Base-by-base conservation (phyloP, 2,329 filamentous ascomycete genomes). In the Clonostachys rhizophaga region DNA sequence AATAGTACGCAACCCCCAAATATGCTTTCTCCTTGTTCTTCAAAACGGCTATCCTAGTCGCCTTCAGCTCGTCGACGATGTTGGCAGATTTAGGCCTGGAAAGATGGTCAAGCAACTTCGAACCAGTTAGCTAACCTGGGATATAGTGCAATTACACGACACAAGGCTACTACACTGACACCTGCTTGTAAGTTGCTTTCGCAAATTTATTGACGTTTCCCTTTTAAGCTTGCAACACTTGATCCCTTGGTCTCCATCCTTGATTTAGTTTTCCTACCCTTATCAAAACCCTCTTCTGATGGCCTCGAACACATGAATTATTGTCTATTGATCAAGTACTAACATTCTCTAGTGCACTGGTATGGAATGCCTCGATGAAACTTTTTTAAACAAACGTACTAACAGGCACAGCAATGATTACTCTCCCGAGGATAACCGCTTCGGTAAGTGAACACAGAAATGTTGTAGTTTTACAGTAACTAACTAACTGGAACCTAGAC, bases 81-180 rank as follows among this genome's bases (percentile, higher is more conserved):
- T 30, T 30, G 24, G 24, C 24, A 30, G 24, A 30, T 30, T 10
- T 30, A 10, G 24, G 24, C 24, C 24, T 30, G 9, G 24, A 30
- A 30, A 30, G 24, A 30, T 30, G 24, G 6, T 10, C 24, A 30
- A 30, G 24, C 24, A 30, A 30, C 24, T 30, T 30, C 9, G 20
- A 20, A 11, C 11, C n/a, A 44, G 14, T 40, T n/a, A 33, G n/a
- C 45, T 35, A 6, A 35, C 14, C 30, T 30, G 13, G 16, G 17
- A 12, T 16, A 30, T 36, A 24, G 43, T 39, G 48, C 75, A 0
- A 79, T 85, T 53, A 86, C 86, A 56, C 66, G 83, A 10, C 83
- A 86, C 60, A 87, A 87, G 64, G 75, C 77, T 61, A 83, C 79
- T 2, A 74, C 78, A 9, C 62, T 82, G 44, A 84, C 81, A 2